Evolutionary conservation across 2,329 filamentous ascomycete genomes (phyloP).

Genomic region (Harringtonia aguacate): DNA sequence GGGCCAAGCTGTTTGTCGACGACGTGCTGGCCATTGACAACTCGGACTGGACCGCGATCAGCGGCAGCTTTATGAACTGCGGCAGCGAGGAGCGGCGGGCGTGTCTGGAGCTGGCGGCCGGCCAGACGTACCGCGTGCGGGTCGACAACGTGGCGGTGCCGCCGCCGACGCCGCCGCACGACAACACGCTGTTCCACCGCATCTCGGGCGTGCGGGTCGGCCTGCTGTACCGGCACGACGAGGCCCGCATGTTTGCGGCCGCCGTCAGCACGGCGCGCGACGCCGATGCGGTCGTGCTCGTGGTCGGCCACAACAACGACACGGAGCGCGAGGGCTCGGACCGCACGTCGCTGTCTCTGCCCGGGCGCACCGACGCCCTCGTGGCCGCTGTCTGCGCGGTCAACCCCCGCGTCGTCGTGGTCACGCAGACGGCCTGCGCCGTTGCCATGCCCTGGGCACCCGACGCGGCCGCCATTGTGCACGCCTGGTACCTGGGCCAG

Average conservation of each 20-base stretch:
- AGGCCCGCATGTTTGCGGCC: slow-evolving; percentile 6
- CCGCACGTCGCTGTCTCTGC: slow-evolving; percentile 8
- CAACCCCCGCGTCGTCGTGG: slow-evolving; percentile 34
- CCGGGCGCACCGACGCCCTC: slow-evolving; percentile 8
- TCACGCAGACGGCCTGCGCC: slow-evolving; percentile 70
- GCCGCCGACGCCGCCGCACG: slow-evolving; percentile 11
- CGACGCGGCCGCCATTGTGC: slow-evolving; percentile 39
- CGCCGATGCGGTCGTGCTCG: slow-evolving; percentile 16
- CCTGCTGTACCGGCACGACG: slow-evolving; percentile 2
- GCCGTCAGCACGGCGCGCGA: slow-evolving; percentile 27
- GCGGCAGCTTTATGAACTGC: slow-evolving; percentile 35
- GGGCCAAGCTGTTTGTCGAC: slow-evolving; percentile 23
- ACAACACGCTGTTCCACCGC: slow-evolving; percentile 16
- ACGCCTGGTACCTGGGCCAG: slow-evolving; percentile 83
- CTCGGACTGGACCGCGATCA: slow-evolving; percentile 35
- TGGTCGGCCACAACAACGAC: slow-evolving; percentile 18
- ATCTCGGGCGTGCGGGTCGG: slow-evolving; percentile 13
- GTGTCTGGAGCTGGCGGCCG: slow-evolving; percentile 34
- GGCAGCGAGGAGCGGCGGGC: slow-evolving; percentile 45
- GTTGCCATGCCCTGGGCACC: slow-evolving; percentile 41
- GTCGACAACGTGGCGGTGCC: slow-evolving; percentile 25
- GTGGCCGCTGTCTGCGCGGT: slow-evolving; percentile 39
- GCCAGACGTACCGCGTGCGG: slow-evolving; percentile 40
- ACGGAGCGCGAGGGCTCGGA: slow-evolving; percentile 11
- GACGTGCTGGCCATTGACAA: slow-evolving; percentile 31